Evolutionary conservation across 371 early-diverging fungal species (phyloP).

Genomic region (Apophysomyces sp.): DNA sequence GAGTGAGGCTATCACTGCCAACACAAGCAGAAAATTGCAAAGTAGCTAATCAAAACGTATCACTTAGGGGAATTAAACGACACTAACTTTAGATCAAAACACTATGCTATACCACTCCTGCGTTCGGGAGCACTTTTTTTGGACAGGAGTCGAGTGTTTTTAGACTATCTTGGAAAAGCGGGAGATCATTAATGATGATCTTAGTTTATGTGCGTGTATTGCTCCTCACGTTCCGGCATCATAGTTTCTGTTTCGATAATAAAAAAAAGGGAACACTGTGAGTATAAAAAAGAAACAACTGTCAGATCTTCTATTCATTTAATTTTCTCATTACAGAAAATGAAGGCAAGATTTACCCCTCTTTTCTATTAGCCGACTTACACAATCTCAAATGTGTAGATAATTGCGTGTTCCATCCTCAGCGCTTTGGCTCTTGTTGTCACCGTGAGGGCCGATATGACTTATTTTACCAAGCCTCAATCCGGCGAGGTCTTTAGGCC

Average conservation of each 20-base stretch:
- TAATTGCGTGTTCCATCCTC: not conserved
- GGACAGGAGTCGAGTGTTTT: not conserved
- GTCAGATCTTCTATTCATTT: not conserved
- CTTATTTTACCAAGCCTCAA: conserved; percentile 15
- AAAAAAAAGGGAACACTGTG: not conserved
- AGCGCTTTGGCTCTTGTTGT: conserved; percentile 4
- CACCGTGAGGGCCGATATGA: not conserved
- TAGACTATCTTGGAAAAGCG: not conserved
- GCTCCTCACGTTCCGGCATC: not conserved
- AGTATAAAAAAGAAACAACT: not conserved
- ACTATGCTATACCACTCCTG: not conserved
- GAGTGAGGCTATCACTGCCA: no score
- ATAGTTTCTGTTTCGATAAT: not conserved
- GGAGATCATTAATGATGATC: not conserved
- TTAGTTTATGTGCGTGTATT: not conserved
- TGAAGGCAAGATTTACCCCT: not conserved
- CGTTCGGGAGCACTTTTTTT: not conserved
- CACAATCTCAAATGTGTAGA: not conserved
- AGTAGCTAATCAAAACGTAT: no score
- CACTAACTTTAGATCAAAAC: no score
- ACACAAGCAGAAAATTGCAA: no score
- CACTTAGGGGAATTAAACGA: no score
- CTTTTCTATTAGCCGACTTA: no score
- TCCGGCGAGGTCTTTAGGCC: not conserved
- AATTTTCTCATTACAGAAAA: not conserved